These are phyloP conservation scores for Amylocarpus encephaloides DNA, from an alignment of 2,329 filamentous ascomycete genomes.

Conservation along the genomic window DNA sequence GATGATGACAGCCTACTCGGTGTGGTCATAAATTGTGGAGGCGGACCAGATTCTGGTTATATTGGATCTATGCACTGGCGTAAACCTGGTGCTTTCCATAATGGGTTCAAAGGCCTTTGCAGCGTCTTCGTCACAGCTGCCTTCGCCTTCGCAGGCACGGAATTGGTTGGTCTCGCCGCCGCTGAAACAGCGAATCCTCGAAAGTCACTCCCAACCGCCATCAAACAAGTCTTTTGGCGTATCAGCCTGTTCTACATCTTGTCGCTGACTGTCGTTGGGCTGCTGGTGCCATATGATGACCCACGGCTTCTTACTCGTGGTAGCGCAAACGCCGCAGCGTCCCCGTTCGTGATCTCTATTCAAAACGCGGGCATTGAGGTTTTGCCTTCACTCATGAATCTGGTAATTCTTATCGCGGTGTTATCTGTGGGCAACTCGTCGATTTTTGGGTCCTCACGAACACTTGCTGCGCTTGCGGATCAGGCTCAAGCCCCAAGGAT, in stretches of 20 bases:
- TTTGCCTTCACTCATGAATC: constrained; percentile 85
- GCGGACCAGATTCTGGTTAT: constrained; percentile 65
- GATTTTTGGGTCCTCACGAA: constrained; percentile 86
- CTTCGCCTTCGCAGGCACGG: constrained; percentile 70
- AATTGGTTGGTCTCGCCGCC: constrained; percentile 69
- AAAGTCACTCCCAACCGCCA: constrained; percentile 75
- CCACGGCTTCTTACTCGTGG: constrained; percentile 51
- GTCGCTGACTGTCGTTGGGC: constrained; percentile 70
- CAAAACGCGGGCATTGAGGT: constrained; percentile 73
- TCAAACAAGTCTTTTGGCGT: constrained; percentile 94
- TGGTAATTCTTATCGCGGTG: constrained; percentile 86
- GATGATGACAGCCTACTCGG: constrained; percentile 60
- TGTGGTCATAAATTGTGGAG: constrained; percentile 78
- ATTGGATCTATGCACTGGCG: constrained; percentile 75
- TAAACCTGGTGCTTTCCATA: constrained; percentile 75
- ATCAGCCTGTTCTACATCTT: constrained; percentile 88
- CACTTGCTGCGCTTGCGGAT: constrained; percentile 82
- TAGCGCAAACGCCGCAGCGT: constrained; percentile 64
- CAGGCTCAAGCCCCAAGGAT: constrained; percentile 75
- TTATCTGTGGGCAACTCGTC: constrained; percentile 88
- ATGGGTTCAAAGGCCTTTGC: constrained; percentile 78
- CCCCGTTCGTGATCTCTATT: constrained; percentile 91
- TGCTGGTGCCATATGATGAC: constrained; percentile 73
- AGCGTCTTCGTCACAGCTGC: constrained; percentile 71
- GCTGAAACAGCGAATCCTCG: constrained; percentile 74